Conservation (phyloP, 768 basidiomycete species). For the Astraeus odoratus region DNA sequence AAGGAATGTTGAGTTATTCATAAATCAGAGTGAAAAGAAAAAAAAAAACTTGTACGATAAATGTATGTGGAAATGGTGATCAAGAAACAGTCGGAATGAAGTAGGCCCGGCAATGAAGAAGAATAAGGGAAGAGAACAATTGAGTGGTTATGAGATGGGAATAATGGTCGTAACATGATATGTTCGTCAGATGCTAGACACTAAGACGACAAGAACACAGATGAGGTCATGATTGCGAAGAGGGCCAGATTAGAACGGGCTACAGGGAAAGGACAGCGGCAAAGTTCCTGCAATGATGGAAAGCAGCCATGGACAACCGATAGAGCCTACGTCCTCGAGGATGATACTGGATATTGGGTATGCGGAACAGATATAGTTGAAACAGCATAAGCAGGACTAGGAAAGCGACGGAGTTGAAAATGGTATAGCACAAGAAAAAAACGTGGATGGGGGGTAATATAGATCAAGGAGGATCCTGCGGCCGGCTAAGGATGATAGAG, state of each 20-base stretch:
- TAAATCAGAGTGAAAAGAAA: neutral
- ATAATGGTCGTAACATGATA: neutral
- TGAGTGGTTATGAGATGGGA: neutral
- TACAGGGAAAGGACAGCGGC: too few species aligned
- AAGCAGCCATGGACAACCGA: too few species aligned
- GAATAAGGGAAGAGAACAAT: neutral
- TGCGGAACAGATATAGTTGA: too few species aligned
- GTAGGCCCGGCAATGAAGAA: neutral
- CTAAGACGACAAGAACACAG: too few species aligned
- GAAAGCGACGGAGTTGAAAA: constrained; percentile 9
- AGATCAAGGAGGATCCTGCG: constrained; percentile 3
- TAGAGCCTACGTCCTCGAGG: neutral
- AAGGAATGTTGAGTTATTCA: neutral
- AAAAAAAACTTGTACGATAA: neutral
- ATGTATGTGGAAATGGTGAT: constrained; percentile 10
- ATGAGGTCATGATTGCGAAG: neutral
- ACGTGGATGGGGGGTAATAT: constrained; percentile 7
- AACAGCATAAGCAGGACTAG: constrained; percentile 9
- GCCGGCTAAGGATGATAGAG: neutral
- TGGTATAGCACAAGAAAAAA: constrained; percentile 22
- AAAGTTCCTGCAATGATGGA: neutral
- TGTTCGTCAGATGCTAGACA: neutral
- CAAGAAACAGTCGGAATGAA: constrained; percentile 4
- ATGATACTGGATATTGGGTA: neutral
- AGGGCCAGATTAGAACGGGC: too few species aligned